Percentiles rank a stretch among this genome's conserved stretches.
Evolutionary conservation across 805 yeast species (phyloP).

Genomic region (Ogataea paradorogensis): DNA sequence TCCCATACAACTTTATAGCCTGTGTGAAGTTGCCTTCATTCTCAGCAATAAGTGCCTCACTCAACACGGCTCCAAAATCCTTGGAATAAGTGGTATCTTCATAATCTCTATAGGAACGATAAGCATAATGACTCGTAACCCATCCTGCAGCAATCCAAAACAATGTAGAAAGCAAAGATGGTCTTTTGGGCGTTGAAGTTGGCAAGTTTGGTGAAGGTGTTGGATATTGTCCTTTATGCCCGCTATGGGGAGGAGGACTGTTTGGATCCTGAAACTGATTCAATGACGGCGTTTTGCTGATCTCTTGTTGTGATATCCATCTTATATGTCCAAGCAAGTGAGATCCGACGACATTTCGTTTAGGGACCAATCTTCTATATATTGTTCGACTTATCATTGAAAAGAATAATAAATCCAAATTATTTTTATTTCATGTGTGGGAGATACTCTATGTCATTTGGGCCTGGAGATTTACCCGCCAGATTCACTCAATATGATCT

Average conservation of each 20-base stretch:
- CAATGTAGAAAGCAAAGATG: neutral
- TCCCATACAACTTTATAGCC: slow-evolving; percentile 68
- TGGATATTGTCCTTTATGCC: slow-evolving; percentile 1
- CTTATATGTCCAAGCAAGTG: neutral
- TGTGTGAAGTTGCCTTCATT: slow-evolving; percentile 47
- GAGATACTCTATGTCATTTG: slow-evolving; percentile 32
- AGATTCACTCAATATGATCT: slow-evolving; percentile 33
- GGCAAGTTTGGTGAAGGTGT: neutral
- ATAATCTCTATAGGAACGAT: slow-evolving; percentile 4
- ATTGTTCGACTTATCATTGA: neutral
- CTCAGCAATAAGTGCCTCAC: slow-evolving; percentile 20
- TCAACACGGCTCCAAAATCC: slow-evolving; percentile 8
- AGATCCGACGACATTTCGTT: neutral
- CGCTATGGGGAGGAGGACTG: slow-evolving; percentile 11
- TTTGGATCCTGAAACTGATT: slow-evolving; percentile 27
- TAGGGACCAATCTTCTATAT: neutral
- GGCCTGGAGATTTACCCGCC: slow-evolving; percentile 42
- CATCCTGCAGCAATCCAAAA: neutral
- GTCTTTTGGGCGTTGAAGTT: neutral
- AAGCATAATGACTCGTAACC: neutral
- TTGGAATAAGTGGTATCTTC: slow-evolving; percentile 13
- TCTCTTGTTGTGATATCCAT: slow-evolving; percentile 7
- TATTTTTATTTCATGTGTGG: slow-evolving; percentile 31
- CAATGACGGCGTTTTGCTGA: slow-evolving; percentile 22
- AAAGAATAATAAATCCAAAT: too few relatives aligned